Evolutionary conservation across 495 filamentous ascomycete species (phyloP).

Genomic region (Neurospora sp.): DNA sequence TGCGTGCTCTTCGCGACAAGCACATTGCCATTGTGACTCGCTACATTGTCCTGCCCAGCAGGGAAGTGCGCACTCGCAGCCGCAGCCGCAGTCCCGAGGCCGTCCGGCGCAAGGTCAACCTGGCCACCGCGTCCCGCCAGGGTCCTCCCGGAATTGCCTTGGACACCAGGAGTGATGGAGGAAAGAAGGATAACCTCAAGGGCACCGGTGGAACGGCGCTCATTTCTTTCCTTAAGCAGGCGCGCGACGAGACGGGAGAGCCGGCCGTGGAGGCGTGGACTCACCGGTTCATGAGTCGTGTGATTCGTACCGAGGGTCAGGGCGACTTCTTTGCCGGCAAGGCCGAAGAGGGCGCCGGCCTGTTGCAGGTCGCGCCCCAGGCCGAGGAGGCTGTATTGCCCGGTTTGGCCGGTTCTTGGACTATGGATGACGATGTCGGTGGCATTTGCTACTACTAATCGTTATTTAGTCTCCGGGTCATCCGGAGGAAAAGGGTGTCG

Average conservation of each 20-base stretch:
- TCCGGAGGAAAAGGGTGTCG: not conserved
- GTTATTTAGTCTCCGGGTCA: not conserved
- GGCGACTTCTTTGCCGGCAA: conserved; percentile 56
- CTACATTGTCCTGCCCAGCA: conserved; percentile 74
- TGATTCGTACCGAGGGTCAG: conserved; percentile 31
- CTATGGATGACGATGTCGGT: conserved; percentile 60
- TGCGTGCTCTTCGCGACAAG: conserved; percentile 82
- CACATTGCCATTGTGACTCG: conserved; percentile 94
- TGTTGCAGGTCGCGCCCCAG: conserved; percentile 10
- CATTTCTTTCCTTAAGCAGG: conserved; percentile 91
- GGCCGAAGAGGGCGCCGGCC: conserved; percentile 21
- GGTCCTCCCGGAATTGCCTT: conserved; percentile 22
- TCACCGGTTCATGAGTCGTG: conserved; percentile 55
- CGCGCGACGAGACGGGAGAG: conserved; percentile 90
- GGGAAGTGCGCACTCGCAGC: conserved; percentile 37
- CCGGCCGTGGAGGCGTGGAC: conserved; percentile 82
- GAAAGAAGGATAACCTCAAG: conserved; percentile 49
- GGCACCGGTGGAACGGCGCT: conserved; percentile 89
- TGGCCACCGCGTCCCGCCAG: conserved; percentile 50
- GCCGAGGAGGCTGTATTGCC: conserved; percentile 61
- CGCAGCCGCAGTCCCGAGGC: conserved; percentile 35
- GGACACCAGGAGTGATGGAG: conserved; percentile 21
- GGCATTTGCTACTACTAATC: conserved; percentile 45
- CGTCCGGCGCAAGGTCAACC: conserved; percentile 43
- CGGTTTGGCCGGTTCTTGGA: conserved; percentile 79